Percentiles rank a stretch among this genome's conserved stretches.
These are phyloP conservation scores for Globomyces pollinis-pini DNA, from an alignment of 192 early-diverging fungal genomes.

Conservation along the genomic window DNA sequence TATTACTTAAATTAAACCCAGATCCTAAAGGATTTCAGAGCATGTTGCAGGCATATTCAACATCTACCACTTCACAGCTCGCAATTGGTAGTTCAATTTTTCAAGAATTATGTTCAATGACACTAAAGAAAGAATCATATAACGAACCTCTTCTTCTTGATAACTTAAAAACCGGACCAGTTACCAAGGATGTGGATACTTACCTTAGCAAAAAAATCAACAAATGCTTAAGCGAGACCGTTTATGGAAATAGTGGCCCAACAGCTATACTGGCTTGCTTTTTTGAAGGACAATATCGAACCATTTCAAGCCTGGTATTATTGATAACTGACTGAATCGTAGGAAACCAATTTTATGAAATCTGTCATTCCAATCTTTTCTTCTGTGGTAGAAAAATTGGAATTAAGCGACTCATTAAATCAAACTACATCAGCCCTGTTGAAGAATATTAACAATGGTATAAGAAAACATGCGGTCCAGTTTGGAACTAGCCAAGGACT, in stretches of 20 bases:
- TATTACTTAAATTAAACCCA: constrained; percentile 3
- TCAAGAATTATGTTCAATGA: constrained; percentile 1
- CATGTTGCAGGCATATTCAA: background rate
- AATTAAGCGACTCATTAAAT: background rate
- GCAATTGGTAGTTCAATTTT: background rate
- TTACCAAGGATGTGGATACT: constrained; percentile 9
- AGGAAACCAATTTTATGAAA: constrained; percentile 7
- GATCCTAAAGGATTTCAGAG: constrained; percentile 4
- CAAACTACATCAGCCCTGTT: background rate
- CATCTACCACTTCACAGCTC: background rate
- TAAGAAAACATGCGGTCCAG: constrained; percentile 6
- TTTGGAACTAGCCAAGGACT: constrained; percentile 3
- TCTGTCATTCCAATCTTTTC: background rate
- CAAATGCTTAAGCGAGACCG: background rate
- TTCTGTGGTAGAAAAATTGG: background rate
- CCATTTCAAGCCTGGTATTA: background rate
- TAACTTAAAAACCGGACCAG: background rate
- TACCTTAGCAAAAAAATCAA: constrained; percentile 9
- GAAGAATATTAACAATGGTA: background rate
- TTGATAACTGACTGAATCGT: background rate
- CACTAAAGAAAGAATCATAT: constrained; percentile 7
- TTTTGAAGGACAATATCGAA: constrained; percentile 4
- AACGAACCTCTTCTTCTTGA: background rate
- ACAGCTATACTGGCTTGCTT: background rate
- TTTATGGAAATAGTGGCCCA: background rate